A percentile compares a stretch with the other conserved stretches of the same genome.
Evolutionary conservation across 2,329 filamentous ascomycete species (phyloP).

Genomic region (Exophiala oligosperma): DNA sequence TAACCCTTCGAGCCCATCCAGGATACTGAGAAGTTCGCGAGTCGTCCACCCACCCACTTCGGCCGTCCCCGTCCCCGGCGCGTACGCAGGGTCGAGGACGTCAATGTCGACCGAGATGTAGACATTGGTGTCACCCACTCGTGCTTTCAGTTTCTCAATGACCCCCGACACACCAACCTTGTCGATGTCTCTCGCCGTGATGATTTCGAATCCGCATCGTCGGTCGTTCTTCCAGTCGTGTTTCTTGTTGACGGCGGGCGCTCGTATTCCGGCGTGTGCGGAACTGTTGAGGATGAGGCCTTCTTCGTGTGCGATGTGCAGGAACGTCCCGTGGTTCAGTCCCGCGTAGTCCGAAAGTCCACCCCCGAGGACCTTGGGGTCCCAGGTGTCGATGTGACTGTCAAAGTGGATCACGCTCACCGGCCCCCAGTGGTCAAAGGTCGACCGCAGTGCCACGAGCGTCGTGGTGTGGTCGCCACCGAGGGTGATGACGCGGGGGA

Average conservation of each 20-base stretch:
- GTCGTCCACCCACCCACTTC: conserved; percentile 59
- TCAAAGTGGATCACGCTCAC: conserved; percentile 62
- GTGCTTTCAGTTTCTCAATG: conserved; percentile 48
- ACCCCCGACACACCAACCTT: conserved; percentile 49
- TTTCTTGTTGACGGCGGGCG: conserved; percentile 51
- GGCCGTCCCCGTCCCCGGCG: conserved; percentile 55
- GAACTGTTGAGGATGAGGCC: conserved; percentile 56
- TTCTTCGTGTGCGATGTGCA: conserved; percentile 59
- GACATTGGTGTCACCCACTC: conserved; percentile 50
- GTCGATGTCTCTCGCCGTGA: conserved; percentile 56
- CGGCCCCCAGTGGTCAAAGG: conserved; percentile 49
- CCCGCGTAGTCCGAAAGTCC: conserved; percentile 54
- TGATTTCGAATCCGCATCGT: conserved; percentile 55
- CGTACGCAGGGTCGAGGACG: conserved; percentile 57
- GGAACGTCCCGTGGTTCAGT: conserved; percentile 59
- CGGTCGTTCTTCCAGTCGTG: conserved; percentile 54
- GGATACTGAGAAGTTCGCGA: conserved; percentile 54
- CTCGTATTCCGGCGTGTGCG: conserved; percentile 58
- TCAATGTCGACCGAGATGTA: conserved; percentile 60
- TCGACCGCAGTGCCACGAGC: conserved; percentile 52
- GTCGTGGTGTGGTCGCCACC: conserved; percentile 60
- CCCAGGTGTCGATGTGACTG: conserved; percentile 56
- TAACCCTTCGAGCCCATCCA: conserved; percentile 53
- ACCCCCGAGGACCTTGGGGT: conserved; percentile 54
- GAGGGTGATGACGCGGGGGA: conserved; percentile 54